phyloP scores from a whole-genome alignment of 2,329 filamentous ascomycete species.

The Sphaerulina vaccinii region DNA sequence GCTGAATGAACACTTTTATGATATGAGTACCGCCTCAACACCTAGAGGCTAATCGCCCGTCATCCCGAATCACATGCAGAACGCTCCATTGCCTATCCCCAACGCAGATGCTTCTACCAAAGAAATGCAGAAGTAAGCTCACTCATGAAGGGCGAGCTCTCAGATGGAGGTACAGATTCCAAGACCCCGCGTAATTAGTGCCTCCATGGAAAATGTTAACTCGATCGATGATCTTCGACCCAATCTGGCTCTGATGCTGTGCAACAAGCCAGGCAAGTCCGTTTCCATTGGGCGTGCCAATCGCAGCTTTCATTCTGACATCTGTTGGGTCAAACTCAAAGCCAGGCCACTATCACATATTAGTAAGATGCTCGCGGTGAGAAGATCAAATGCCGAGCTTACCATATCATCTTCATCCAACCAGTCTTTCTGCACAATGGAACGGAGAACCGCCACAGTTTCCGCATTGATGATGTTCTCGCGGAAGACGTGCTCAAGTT shows the following conservation, averaged over 20 bases:
- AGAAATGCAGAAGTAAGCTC: too few species aligned
- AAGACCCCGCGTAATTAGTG: not conserved
- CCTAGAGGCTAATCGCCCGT: too few species aligned
- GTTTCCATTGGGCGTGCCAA: constrained; percentile 6
- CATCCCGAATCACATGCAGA: too few species aligned
- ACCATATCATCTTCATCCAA: not conserved
- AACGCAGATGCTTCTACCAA: too few species aligned
- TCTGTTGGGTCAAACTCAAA: not conserved
- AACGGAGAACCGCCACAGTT: not conserved
- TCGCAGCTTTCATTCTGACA: not conserved
- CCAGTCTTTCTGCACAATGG: constrained; percentile 1
- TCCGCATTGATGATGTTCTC: not conserved
- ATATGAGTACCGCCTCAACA: too few species aligned
- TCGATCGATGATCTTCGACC: constrained; percentile 6
- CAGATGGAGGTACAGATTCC: constrained; percentile 10
- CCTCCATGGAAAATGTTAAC: constrained; percentile 9
- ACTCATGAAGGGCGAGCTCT: too few species aligned
- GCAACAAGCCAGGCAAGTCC: constrained; percentile 12
- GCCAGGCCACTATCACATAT: constrained; percentile 6
- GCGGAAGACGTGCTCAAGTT: constrained; percentile 1
- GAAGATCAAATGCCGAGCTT: not conserved
- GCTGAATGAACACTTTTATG: too few species aligned
- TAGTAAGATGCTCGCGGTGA: not conserved
- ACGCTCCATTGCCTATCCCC: too few species aligned
- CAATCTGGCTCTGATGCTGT: constrained; percentile 2